phyloP scores from a whole-genome alignment of 1,139 yeast genomes.

The Scheffersomyces illinoinensis region DNA sequence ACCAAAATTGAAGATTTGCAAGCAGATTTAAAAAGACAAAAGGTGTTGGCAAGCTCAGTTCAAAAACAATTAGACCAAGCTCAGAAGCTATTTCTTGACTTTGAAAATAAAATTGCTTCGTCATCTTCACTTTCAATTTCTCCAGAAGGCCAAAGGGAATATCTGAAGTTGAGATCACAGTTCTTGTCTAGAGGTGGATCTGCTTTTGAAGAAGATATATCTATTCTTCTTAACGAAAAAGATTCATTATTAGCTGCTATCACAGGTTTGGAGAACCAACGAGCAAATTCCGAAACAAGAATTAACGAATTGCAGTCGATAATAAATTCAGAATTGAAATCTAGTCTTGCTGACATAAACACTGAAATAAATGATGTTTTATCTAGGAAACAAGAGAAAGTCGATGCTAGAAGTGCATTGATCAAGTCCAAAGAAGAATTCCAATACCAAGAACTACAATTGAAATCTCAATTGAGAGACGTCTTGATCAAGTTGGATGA shows the following conservation, averaged over 20 bases:
- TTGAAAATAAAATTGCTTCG: slow-evolving; percentile 39
- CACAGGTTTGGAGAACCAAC: slow-evolving; percentile 44
- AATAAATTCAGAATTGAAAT: slow-evolving; percentile 32
- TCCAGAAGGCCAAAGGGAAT: slow-evolving; percentile 57
- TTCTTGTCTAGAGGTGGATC: slow-evolving; percentile 64
- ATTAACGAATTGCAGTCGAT: slow-evolving; percentile 33
- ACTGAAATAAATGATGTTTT: slow-evolving; percentile 34
- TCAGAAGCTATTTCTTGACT: slow-evolving; percentile 39
- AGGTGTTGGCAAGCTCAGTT: slow-evolving; percentile 38
- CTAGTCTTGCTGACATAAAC: slow-evolving; percentile 34
- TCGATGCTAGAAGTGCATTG: slow-evolving; percentile 40
- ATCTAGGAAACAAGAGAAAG: slow-evolving; percentile 40
- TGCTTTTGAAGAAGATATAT: slow-evolving; percentile 51
- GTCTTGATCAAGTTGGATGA: slow-evolving; percentile 67
- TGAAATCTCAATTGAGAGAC: slow-evolving; percentile 67
- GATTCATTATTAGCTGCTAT: slow-evolving; percentile 42
- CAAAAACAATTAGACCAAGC: slow-evolving; percentile 51
- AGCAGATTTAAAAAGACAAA: slow-evolving; percentile 56
- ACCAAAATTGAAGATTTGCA: slow-evolving; percentile 55
- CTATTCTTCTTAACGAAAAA: slow-evolving; percentile 45
- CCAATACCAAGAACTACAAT: slow-evolving; percentile 49
- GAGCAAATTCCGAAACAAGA: slow-evolving; percentile 39
- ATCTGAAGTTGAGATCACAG: slow-evolving; percentile 57
- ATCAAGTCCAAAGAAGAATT: slow-evolving; percentile 48
- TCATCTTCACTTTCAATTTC: slow-evolving; percentile 37